Conservation (phyloP, 768 basidiomycete species). For the Rhodotorula kratochvilovae region DNA sequence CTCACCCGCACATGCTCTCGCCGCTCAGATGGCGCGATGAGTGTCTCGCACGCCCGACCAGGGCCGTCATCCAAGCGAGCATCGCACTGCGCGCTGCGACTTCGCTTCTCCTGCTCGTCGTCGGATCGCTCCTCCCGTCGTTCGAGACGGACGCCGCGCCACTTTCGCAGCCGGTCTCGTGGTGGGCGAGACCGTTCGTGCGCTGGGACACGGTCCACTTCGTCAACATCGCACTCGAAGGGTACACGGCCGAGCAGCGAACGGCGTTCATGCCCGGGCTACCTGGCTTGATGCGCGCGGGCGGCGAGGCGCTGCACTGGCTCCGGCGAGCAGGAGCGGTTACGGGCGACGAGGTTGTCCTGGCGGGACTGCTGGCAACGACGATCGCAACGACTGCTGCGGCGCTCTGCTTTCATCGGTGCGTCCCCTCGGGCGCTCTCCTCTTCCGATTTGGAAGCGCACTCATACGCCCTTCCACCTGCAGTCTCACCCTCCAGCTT, state of each 20-base stretch:
- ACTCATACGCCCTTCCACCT: slow-evolving; percentile 42
- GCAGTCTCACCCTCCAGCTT: slow-evolving; percentile 53
- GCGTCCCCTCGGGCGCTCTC: slow-evolving; percentile 47
- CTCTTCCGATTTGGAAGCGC: slow-evolving; percentile 46
- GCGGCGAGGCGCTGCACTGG: slow-evolving; percentile 32
- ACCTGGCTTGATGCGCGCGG: slow-evolving; percentile 53
- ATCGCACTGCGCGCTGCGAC: neutral
- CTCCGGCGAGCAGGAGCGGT: neutral
- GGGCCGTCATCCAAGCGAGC: neutral
- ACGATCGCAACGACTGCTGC: slow-evolving; percentile 43
- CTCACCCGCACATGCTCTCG: neutral
- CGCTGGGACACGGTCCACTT: slow-evolving; percentile 92
- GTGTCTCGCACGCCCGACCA: neutral
- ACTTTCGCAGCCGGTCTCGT: neutral
- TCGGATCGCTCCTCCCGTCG: slow-evolving; percentile 5
- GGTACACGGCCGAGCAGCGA: slow-evolving; percentile 67
- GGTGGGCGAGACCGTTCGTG: slow-evolving; percentile 46
- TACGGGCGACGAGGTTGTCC: slow-evolving; percentile 20
- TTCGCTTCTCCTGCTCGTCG: neutral
- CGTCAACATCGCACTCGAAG: slow-evolving; percentile 59
- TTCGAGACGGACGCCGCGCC: slow-evolving; percentile 11
- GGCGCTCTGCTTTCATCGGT: slow-evolving; percentile 45
- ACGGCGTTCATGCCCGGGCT: slow-evolving; percentile 81
- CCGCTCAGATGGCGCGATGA: neutral
- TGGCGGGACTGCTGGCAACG: slow-evolving; percentile 31